Evolutionary conservation across 108 stramenopile species (phyloP).

Genomic region (Parietichytrium sp.): DNA sequence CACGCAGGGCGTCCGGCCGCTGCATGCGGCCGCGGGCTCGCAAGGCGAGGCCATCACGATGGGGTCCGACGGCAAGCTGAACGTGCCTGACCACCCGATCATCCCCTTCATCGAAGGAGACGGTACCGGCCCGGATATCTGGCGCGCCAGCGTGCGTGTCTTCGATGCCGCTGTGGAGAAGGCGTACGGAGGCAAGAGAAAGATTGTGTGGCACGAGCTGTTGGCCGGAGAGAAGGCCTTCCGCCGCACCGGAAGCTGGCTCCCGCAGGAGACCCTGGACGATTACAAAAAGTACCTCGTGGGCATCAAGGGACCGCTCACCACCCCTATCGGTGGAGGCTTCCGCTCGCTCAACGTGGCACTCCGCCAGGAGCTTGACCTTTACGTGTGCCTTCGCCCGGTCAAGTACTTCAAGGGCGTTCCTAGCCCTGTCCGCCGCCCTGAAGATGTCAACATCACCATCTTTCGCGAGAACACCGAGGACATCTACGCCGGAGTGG

Average conservation of each 20-base stretch:
- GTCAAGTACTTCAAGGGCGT: constrained; percentile 46
- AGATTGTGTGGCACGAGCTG: constrained; percentile 41
- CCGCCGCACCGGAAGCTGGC: constrained; percentile 41
- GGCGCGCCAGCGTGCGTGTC: constrained; percentile 36
- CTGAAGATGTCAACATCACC: constrained; percentile 43
- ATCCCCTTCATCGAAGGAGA: constrained; percentile 49
- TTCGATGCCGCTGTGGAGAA: constrained; percentile 45
- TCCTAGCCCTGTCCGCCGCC: constrained; percentile 39
- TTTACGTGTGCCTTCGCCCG: constrained; percentile 48
- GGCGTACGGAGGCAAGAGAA: constrained; percentile 33
- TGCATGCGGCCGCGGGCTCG: neutral
- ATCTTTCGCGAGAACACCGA: constrained; percentile 49
- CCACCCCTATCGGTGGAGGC: constrained; percentile 43
- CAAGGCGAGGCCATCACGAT: neutral
- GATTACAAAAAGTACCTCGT: constrained; percentile 43
- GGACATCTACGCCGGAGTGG: constrained; percentile 48
- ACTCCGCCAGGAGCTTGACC: constrained; percentile 46
- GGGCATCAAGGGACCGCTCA: constrained; percentile 47
- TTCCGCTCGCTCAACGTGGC: constrained; percentile 46
- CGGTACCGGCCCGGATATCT: constrained; percentile 48
- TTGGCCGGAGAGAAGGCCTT: constrained; percentile 46
- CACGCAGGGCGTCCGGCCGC: constrained; percentile 14
- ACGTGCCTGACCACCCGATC: constrained; percentile 44
- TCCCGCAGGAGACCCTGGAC: constrained; percentile 46
- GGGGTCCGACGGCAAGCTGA: constrained; percentile 12